Conservation (phyloP, 768 basidiomycete genomes). For the Clitopilus hobsonii region DNA sequence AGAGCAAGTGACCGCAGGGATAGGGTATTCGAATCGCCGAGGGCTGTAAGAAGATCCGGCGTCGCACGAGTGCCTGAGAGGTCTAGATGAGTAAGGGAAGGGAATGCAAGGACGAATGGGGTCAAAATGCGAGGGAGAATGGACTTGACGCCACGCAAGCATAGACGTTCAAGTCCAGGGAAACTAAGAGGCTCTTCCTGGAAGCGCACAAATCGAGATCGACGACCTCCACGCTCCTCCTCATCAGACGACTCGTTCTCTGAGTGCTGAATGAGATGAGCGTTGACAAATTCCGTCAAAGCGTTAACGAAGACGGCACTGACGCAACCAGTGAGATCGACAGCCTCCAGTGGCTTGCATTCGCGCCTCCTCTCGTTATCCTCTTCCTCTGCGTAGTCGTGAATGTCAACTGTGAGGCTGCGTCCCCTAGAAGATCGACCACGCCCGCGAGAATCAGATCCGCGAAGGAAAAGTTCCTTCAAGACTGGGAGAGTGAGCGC, state of each 20-base stretch:
- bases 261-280: conserved; percentile 45
- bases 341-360: conserved; percentile 77
- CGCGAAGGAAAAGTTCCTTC: conserved; percentile 87
- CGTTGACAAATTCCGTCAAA: conserved; percentile 75
- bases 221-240: conserved; percentile 23
- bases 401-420: conserved; percentile 36
- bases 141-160: conserved; percentile 79
- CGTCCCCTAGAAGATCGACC: conserved; percentile 69
- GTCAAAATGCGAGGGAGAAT: conserved; percentile 63
- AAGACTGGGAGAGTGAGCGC: conserved; percentile 82
- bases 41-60: conserved; percentile 65
- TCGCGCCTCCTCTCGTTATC: conserved; percentile 70
- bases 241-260: conserved; percentile 38
- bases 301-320: conserved; percentile 86
- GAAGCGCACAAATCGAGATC: conserved; percentile 23
- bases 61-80: conserved; percentile 84
- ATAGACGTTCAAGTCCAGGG: conserved; percentile 71
- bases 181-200: conserved; percentile 54
- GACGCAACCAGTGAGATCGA: conserved; percentile 94
- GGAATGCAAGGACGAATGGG: conserved; percentile 77
- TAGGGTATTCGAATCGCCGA: conserved; percentile 61
- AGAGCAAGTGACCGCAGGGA: conserved; percentile 77
- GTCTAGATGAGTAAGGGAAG: conserved; percentile 85
- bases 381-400: conserved; percentile 65
- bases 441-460: conserved; percentile 62